These are phyloP conservation scores for Salix brachista DNA, from an alignment of 345 rosid genomes.

Conservation along the genomic window DNA sequence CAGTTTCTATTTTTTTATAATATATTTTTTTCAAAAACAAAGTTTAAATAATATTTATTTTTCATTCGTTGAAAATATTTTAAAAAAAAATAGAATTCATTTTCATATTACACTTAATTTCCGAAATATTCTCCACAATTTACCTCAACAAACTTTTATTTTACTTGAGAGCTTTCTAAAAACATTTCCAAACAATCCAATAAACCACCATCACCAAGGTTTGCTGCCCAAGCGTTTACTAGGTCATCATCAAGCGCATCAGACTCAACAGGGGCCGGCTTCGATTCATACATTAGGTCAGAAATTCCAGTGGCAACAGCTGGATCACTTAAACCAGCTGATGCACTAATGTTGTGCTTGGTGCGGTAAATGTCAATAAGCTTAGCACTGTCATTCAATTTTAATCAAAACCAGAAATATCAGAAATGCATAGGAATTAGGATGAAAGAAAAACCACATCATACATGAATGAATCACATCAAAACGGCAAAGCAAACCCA, in stretches of 20 bases:
- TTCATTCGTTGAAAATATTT: too few species aligned
- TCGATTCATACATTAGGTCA: conserved; percentile 81
- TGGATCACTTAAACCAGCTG: conserved; percentile 78
- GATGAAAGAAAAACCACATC: background rate
- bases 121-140: too few species aligned
- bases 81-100: too few species aligned
- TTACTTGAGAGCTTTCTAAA: too few species aligned
- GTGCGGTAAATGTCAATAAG: conserved; percentile 80
- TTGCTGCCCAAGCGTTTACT: conserved; percentile 99
- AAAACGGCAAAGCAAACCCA: background rate
- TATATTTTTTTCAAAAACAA: too few species aligned
- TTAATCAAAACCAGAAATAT: conserved; percentile 1
- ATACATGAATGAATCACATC: background rate
- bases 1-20: too few species aligned
- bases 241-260: conserved; percentile 91
- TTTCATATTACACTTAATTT: too few species aligned
- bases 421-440: background rate
- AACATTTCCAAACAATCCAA: conserved; percentile 18
- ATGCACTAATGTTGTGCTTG: conserved; percentile 81
- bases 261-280: conserved; percentile 62
- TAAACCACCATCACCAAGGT: conserved; percentile 92
- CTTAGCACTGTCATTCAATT: conserved; percentile 58
- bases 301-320: conserved; percentile 97
- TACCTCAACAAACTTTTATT: too few species aligned
- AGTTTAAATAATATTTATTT: too few species aligned